Percentiles rank a stretch among this genome's conserved stretches.
Evolutionary conservation across 139 green algal genomes (phyloP).

Genomic region (Chlorella sp.): DNA sequence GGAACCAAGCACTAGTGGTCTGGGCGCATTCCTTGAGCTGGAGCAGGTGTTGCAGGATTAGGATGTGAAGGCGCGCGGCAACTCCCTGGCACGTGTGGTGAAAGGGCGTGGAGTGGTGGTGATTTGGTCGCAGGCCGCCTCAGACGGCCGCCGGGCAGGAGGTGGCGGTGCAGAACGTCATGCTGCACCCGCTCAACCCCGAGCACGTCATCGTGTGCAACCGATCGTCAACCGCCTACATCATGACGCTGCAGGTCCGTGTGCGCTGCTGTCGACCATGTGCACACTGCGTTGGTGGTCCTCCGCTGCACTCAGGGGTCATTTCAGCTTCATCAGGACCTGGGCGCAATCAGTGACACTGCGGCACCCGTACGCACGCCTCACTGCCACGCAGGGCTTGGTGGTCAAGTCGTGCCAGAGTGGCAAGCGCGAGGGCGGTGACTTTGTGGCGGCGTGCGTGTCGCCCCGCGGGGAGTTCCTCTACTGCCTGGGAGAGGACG

Average conservation of each 20-base stretch:
- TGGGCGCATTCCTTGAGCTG: too few species aligned
- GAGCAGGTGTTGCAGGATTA: too few species aligned
- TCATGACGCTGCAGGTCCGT: constrained; percentile 76
- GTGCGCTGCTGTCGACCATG: not conserved
- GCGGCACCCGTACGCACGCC: not conserved
- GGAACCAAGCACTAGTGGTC: too few species aligned
- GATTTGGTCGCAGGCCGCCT: constrained; percentile 22
- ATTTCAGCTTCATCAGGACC: too few species aligned
- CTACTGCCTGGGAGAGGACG: constrained; percentile 86
- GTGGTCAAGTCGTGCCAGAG: constrained; percentile 73
- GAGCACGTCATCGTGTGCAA: constrained; percentile 89
- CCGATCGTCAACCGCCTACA: constrained; percentile 60
- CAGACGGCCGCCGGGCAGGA: constrained; percentile 38
- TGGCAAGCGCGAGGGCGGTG: constrained; percentile 68
- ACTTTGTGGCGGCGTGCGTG: constrained; percentile 65
- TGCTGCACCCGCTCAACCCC: constrained; percentile 68
- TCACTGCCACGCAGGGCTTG: constrained; percentile 29
- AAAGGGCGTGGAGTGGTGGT: too few species aligned
- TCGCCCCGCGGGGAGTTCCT: constrained; percentile 84
- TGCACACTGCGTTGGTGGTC: too few species aligned
- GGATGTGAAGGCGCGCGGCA: too few species aligned
- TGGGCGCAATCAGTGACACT: too few species aligned
- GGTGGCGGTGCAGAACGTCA: constrained; percentile 61
- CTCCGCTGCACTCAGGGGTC: too few species aligned
- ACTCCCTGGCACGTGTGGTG: too few species aligned